A percentile compares a stretch with the other conserved stretches of the same genome.
Conservation (phyloP, 257 asterid genomes). For the Fraxinus pennsylvanica region DNA sequence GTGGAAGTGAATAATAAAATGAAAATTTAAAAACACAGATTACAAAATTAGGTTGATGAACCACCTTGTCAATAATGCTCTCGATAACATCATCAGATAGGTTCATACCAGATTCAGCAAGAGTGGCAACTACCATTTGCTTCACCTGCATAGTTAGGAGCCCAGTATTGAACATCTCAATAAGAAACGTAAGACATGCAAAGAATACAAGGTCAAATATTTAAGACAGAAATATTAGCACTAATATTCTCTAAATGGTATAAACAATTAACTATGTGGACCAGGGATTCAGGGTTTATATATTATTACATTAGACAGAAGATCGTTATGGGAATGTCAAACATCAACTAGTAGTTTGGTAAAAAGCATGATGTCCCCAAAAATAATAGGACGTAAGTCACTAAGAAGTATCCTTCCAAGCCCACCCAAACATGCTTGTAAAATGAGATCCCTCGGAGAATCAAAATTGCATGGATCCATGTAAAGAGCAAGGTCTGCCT, state of each 20-base stretch:
- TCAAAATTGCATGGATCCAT: neutral
- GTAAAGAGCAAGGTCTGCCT: neutral
- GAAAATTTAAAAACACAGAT: neutral
- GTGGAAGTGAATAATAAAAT: neutral
- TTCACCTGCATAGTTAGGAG: constrained; percentile 61
- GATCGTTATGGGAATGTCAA: constrained; percentile 4
- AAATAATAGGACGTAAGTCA: neutral
- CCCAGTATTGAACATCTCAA: constrained; percentile 15
- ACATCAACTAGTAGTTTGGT: constrained; percentile 6
- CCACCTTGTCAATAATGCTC: constrained; percentile 96
- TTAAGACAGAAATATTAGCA: neutral
- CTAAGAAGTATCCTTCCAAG: neutral
- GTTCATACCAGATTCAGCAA: constrained; percentile 98
- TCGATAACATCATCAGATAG: constrained; percentile 93
- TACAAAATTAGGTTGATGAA: constrained; percentile 13
- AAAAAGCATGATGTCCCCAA: neutral
- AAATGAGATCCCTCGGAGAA: neutral
- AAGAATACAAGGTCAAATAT: neutral
- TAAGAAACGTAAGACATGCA: neutral
- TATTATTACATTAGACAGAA: neutral
- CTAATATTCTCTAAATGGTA: neutral
- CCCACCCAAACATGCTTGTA: neutral
- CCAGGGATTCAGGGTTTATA: neutral
- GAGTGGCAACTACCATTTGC: constrained; percentile 99
- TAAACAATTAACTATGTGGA: neutral